Evolutionary conservation across 257 asterid species (phyloP), one percentile per base, ranked within the genome.

Genomic region (Gentiana macrophylla): DNA sequence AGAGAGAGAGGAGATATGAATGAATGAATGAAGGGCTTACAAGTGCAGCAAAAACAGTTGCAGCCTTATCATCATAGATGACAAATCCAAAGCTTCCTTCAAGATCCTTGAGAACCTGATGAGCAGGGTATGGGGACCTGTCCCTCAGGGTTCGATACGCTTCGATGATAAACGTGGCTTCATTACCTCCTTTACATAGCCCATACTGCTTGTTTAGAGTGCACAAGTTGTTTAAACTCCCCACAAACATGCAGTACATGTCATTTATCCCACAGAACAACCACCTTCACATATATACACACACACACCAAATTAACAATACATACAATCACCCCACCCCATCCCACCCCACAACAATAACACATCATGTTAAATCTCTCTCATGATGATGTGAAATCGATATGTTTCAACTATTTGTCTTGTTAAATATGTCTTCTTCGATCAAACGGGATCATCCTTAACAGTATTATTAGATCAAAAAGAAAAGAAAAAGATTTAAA

Each of bases 101-200:
- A 52, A 92, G 94, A 50, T 82, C 99, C 49, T 79, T 74, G 45
- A 92, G 85, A 56, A 92, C 97, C 64, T 77, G 91, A 69, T 92
- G 95, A 45, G 99, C 97, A 1, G 97, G 99, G 71, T 81, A 72
- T 0, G 99, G 99, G 50, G 94, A 80, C 49, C 99, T 68, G 55
- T 92, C 99, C 0, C 99, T 81, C 9, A 92, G 94, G 35, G 99
- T 92, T 32, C 90, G 72, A 61, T 92, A 92, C 0, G 97, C 99
- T 62, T 92, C 99, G 5, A 79, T 81, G 38, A 80, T 67, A 50
- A 71, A 70, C 71, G 71, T 63, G 62, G 97, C 94, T 75, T 92
- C 99, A 60, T 85, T 83, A 12, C 74, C 72, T 8, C 74, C 78
- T 77, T 81, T 92, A 11, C 84, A 66, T 33, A 88, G 76, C 32